phyloP scores from a whole-genome alignment of 371 early-diverging fungal genomes.

The Aphelidium insulamus region DNA sequence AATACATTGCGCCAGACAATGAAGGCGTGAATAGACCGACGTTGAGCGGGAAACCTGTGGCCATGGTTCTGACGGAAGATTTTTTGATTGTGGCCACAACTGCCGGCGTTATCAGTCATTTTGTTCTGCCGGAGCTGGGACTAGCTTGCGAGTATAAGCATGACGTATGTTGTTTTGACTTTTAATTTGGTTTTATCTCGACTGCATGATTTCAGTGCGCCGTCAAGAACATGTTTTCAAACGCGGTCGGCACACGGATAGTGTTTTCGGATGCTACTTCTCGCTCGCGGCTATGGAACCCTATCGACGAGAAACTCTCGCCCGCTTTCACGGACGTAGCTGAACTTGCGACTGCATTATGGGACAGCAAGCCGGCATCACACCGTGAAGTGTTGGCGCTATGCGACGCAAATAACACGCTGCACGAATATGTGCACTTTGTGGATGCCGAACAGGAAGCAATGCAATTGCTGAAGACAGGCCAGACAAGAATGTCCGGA shows the following conservation, averaged over 20 bases:
- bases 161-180: conserved; percentile 5
- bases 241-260: not conserved
- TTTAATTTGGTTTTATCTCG: conserved; percentile 1
- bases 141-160: conserved; percentile 13
- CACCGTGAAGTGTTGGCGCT: too few species aligned
- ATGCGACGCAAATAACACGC: too few species aligned
- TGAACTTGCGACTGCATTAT: too few species aligned
- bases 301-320: conserved; percentile 11
- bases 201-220: too few species aligned
- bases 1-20: conserved; percentile 7
- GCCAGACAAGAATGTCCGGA: too few species aligned
- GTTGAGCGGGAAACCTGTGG: too few species aligned
- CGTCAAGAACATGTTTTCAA: conserved; percentile 3
- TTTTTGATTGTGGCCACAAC: conserved; percentile 14
- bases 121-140: conserved; percentile 10
- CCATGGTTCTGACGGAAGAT: conserved; percentile 10
- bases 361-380: too few species aligned
- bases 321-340: too few species aligned
- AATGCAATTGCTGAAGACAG: too few species aligned
- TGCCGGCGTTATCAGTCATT: conserved; percentile 10
- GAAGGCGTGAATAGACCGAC: not conserved
- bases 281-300: conserved; percentile 4
- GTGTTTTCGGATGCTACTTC: not conserved
- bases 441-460: too few species aligned
- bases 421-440: too few species aligned